These are phyloP conservation scores for Adansonia grandidieri DNA, from an alignment of 441 rosid species.

Conservation along the genomic window DNA sequence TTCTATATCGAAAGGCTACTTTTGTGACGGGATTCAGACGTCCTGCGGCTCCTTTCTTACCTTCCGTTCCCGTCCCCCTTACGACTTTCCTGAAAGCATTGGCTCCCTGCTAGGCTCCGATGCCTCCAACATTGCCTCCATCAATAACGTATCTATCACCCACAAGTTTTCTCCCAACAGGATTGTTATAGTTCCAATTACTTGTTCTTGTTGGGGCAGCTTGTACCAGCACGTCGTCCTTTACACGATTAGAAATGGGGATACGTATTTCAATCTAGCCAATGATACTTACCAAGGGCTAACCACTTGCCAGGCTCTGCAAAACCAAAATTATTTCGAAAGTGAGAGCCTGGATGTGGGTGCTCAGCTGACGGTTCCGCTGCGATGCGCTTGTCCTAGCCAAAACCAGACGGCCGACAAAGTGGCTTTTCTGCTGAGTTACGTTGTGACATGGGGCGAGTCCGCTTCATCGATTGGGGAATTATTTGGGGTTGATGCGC, in stretches of 20 bases:
- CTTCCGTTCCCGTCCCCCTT: slow-evolving; percentile 22
- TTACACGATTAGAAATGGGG: slow-evolving; percentile 5
- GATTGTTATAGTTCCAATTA: slow-evolving; percentile 28
- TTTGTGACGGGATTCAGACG: slow-evolving; percentile 23
- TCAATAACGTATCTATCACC: slow-evolving; percentile 5
- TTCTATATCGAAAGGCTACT: slow-evolving; percentile 25
- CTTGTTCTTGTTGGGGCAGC: slow-evolving; percentile 33
- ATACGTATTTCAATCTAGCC: slow-evolving; percentile 28
- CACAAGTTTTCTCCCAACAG: neutral
- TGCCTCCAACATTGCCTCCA: slow-evolving; percentile 8
- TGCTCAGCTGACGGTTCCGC: slow-evolving; percentile 25
- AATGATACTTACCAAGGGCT: slow-evolving; percentile 42
- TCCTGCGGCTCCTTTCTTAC: slow-evolving; percentile 26
- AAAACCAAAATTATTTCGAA: slow-evolving; percentile 24
- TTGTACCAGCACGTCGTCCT: slow-evolving; percentile 29
- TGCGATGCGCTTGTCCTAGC: slow-evolving; percentile 46
- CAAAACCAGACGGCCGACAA: slow-evolving; percentile 25
- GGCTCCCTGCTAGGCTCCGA: slow-evolving; percentile 25
- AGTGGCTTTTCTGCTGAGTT: slow-evolving; percentile 27
- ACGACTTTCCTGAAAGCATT: slow-evolving; percentile 20
- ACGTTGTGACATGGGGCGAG: slow-evolving; percentile 28
- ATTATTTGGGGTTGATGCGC: neutral
- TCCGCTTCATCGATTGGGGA: neutral
- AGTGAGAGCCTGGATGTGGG: neutral
- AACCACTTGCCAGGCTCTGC: slow-evolving; percentile 40